Conservation (phyloP, 2,329 filamentous ascomycete genomes). For the Cercospora sojina region DNA sequence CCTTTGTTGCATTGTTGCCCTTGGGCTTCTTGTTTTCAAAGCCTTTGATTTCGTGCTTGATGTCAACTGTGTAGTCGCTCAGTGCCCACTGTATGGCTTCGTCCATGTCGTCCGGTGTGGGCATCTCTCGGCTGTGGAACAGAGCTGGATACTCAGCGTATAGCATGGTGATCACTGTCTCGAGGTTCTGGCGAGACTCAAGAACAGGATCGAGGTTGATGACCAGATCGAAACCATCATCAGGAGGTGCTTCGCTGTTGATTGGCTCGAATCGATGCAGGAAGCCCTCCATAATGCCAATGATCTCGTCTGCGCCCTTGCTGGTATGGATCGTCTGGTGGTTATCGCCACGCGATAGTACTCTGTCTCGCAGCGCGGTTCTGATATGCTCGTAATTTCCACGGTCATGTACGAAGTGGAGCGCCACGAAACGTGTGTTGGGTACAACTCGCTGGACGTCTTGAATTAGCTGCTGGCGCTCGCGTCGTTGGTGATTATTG, state of each 20-base stretch:
- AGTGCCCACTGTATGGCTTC: conserved; percentile 73
- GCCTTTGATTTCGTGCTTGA: conserved; percentile 71
- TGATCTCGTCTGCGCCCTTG: conserved; percentile 69
- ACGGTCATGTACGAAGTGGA: conserved; percentile 81
- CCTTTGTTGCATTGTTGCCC: conserved; percentile 29
- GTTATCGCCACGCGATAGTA: conserved; percentile 85
- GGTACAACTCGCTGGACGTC: conserved; percentile 66
- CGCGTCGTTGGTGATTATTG: conserved; percentile 87
- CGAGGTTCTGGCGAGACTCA: conserved; percentile 81
- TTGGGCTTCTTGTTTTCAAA: conserved; percentile 43
- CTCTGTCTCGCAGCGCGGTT: conserved; percentile 71
- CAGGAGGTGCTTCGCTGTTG: conserved; percentile 65
- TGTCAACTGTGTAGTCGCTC: conserved; percentile 71
- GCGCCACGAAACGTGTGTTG: conserved; percentile 71
- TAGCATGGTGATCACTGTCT: conserved; percentile 70
- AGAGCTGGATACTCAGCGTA: conserved; percentile 76
- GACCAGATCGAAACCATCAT: conserved; percentile 76
- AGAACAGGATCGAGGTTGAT: conserved; percentile 79
- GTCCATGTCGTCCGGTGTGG: conserved; percentile 72
- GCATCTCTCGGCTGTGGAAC: conserved; percentile 61
- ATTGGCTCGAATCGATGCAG: conserved; percentile 79
- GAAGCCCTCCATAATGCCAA: conserved; percentile 94
- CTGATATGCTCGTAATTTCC: conserved; percentile 69
- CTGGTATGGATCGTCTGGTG: conserved; percentile 95
- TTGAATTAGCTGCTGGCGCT: conserved; percentile 81